A percentile compares a stretch with the other conserved stretches of the same genome.
Evolutionary conservation across 140 eudicot genomes (phyloP).

Genomic region (Artemisia princeps): DNA sequence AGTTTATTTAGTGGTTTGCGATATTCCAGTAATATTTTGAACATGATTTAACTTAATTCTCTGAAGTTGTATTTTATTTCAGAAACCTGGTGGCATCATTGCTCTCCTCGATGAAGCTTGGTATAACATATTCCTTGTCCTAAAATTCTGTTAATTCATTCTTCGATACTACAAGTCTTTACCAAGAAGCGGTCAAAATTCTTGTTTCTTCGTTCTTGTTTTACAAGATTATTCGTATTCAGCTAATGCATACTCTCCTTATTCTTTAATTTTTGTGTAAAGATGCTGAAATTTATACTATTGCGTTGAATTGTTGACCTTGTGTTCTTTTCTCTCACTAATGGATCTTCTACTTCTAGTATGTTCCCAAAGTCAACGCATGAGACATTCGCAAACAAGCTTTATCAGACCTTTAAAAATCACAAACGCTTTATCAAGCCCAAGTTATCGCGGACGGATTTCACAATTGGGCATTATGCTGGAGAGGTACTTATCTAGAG

Average conservation of each 20-base stretch:
- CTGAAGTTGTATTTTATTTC: slow-evolving; percentile 28
- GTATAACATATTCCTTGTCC: slow-evolving; percentile 34
- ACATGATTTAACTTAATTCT: slow-evolving; percentile 13
- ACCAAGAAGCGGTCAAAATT: slow-evolving; percentile 6
- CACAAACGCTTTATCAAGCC: slow-evolving; percentile 91
- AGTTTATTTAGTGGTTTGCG: neutral
- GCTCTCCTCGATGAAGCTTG: slow-evolving; percentile 99
- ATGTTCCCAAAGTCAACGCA: slow-evolving; percentile 98
- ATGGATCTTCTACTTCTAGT: slow-evolving; percentile 39
- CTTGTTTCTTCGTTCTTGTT: neutral
- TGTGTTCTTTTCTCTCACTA: slow-evolving; percentile 19
- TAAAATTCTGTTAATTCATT: slow-evolving; percentile 3
- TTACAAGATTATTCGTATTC: slow-evolving; percentile 1
- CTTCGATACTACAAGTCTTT: neutral
- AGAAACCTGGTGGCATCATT: slow-evolving; percentile 97
- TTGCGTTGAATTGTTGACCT: slow-evolving; percentile 3
- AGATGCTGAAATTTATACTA: too few relatives aligned
- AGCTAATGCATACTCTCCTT: slow-evolving; percentile 15
- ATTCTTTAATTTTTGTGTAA: too few relatives aligned
- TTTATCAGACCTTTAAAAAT: slow-evolving; percentile 75
- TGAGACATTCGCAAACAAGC: slow-evolving; percentile 88
- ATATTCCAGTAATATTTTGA: neutral
- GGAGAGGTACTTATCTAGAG: slow-evolving; percentile 63
- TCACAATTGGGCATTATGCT: slow-evolving; percentile 88
- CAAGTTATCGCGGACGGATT: slow-evolving; percentile 87